phyloP scores from a whole-genome alignment of 371 early-diverging fungal species.

The Smittium culicis region DNA sequence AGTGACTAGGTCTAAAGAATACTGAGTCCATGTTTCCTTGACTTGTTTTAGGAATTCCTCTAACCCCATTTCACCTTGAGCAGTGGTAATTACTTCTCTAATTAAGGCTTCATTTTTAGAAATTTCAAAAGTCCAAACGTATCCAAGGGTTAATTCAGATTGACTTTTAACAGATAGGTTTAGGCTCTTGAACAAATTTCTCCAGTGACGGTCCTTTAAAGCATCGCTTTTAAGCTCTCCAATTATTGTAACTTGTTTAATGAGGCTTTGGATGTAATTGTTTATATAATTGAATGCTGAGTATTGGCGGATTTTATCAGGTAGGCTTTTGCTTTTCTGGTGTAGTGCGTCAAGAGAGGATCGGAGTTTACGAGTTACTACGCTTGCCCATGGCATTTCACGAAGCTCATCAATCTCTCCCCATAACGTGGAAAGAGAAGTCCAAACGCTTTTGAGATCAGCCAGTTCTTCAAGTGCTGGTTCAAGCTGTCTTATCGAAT shows the following conservation, averaged over 20 bases:
- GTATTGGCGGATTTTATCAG: constrained; percentile 89
- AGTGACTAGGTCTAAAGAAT: constrained; percentile 81
- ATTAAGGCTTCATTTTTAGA: constrained; percentile 67
- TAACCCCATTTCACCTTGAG: constrained; percentile 97
- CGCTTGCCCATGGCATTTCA: constrained; percentile 76
- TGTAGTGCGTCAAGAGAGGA: constrained; percentile 72
- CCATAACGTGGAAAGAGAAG: constrained; percentile 71
- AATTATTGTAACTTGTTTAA: constrained; percentile 70
- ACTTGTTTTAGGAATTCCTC: constrained; percentile 93
- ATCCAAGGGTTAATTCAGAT: constrained; percentile 82
- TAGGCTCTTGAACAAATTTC: constrained; percentile 71
- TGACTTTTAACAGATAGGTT: constrained; percentile 53
- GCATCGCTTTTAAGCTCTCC: constrained; percentile 90
- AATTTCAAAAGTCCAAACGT: constrained; percentile 89
- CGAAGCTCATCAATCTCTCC: constrained; percentile 63
- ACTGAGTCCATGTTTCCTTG: constrained; percentile 83
- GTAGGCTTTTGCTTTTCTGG: constrained; percentile 74
- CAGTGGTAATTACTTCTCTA: constrained; percentile 74
- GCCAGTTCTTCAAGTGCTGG: constrained; percentile 85
- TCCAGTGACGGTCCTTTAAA: constrained; percentile 94
- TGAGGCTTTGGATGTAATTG: constrained; percentile 57
- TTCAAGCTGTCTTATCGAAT: constrained; percentile 42
- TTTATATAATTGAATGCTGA: constrained; percentile 93
- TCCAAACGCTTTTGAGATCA: constrained; percentile 92
- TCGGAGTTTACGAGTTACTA: constrained; percentile 81